Base-by-base conservation (phyloP, 371 early-diverging fungal genomes). In the Mortierella sp. region DNA sequence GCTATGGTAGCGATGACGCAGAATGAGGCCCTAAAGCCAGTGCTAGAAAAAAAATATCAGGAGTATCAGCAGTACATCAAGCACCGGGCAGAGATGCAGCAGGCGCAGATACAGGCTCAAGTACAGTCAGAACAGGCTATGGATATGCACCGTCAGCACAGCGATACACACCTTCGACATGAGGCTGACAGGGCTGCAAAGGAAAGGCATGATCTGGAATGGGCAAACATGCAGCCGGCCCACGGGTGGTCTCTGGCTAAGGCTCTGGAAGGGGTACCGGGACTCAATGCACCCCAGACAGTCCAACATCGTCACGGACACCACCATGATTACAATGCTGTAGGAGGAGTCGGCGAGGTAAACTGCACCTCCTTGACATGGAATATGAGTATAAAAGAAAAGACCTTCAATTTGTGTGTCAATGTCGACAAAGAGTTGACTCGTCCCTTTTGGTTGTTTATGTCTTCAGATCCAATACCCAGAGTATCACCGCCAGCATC, bases 231-330 rank as follows among this genome's bases (percentile, higher is more conserved):
- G 9, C 57, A 54, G 34, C 76, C 80, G 7, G 55, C 45, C 7
- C 75, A 74, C 9, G 82, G 75, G 19, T 86, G 86, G 86, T 79
- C 86, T 21, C 72, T 85, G 44, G 79, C 76, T 21, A 82, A 85
- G 28, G 86, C 82, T 3, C 70, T 85, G 6, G 86, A 81, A 45
- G 86, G 86, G 3, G 80, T 85, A 10, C 82, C 82, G 45, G 86
- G 86, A 13, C 54, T 79, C 70, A 82, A 77, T 50, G 24, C 77
- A 11, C 24, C 81, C 28, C 86, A 82, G 13, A 16, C 50, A 45
- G 38, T 16, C 31, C 79, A 76, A 1, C 80, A 73, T 21, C 38
- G 34, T 5, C 74, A 73, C 16, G 79, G 74, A 1, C 77, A 73
- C 42, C 79, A 77, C 8, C 73, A 72, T 28, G 44, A 77, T 3